A percentile compares a stretch with the other conserved stretches of the same genome.
Conservation (phyloP, 176 grass and related monocot genomes). For the Urochloa ruziziensis region DNA sequence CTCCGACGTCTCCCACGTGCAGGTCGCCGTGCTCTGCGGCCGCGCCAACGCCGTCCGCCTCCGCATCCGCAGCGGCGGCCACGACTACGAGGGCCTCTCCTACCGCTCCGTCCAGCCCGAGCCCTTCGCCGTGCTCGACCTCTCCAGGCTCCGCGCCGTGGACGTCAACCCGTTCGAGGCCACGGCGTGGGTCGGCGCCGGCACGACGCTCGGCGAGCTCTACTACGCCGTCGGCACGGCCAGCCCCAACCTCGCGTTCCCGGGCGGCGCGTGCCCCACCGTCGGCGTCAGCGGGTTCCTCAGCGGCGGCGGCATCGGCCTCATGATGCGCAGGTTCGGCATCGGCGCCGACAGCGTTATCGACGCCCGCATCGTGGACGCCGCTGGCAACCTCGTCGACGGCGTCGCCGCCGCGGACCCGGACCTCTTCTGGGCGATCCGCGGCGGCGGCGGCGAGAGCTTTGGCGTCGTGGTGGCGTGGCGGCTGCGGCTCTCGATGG, state of each 20-base stretch:
- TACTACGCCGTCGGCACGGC: slow-evolving; percentile 23
- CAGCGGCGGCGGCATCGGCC: neutral
- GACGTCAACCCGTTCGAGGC: neutral
- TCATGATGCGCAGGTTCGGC: slow-evolving; percentile 27
- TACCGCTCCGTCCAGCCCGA: slow-evolving; percentile 37
- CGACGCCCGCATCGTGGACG: slow-evolving; percentile 34
- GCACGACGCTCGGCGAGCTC: slow-evolving; percentile 17
- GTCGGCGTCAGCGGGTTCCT: slow-evolving; percentile 7
- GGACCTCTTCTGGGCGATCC: slow-evolving; percentile 44
- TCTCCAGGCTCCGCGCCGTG: slow-evolving; percentile 1
- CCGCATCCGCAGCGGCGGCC: slow-evolving; percentile 55
- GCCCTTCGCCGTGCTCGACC: slow-evolving; percentile 26
- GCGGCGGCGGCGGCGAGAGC: slow-evolving; percentile 42
- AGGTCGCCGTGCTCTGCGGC: slow-evolving; percentile 44
- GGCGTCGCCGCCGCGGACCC: slow-evolving; percentile 15
- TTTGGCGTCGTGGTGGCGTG: slow-evolving; percentile 43
- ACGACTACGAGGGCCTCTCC: too few species aligned
- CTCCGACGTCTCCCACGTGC: slow-evolving; percentile 35
- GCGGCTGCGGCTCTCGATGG: slow-evolving; percentile 13
- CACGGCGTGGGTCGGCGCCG: slow-evolving; percentile 14
- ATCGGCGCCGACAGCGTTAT: neutral
- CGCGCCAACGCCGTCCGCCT: slow-evolving; percentile 19
- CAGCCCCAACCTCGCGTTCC: slow-evolving; percentile 9
- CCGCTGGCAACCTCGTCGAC: slow-evolving; percentile 26
- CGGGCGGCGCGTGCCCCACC: slow-evolving; percentile 1